phyloP scores from a whole-genome alignment of 495 filamentous ascomycete genomes.

The Pseudomonodictys pantanalensis region DNA sequence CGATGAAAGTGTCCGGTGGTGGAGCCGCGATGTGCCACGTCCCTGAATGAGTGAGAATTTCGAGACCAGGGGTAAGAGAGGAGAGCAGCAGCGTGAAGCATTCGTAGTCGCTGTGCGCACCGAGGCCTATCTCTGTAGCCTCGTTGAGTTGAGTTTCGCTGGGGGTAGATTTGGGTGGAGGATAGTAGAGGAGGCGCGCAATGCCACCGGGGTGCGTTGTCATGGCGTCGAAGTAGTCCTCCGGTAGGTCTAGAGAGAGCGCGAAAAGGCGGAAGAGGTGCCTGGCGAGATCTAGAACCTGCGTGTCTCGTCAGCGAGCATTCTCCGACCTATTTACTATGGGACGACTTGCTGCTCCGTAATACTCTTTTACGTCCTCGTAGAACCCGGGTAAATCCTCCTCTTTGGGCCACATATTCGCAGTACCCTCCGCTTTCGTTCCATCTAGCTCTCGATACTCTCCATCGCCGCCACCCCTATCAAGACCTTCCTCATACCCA shows the following conservation, averaged over 20 bases:
- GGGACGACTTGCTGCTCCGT: constrained; percentile 11
- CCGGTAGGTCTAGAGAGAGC: constrained; percentile 45
- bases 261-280: constrained; percentile 44
- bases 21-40: constrained; percentile 45
- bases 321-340: not conserved
- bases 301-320: not conserved
- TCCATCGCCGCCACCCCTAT: constrained; percentile 26
- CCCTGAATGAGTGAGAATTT: constrained; percentile 51
- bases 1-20: constrained; percentile 44
- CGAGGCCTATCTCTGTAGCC: constrained; percentile 49
- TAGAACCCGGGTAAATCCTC: constrained; percentile 21
- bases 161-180: constrained; percentile 37
- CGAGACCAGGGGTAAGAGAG: constrained; percentile 47
- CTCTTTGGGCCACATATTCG: constrained; percentile 28
- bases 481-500: constrained; percentile 24
- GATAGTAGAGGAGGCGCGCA: constrained; percentile 49
- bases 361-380: constrained; percentile 22
- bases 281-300: constrained; percentile 22
- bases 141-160: constrained; percentile 33
- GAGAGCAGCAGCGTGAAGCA: constrained; percentile 51
- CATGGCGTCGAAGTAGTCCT: constrained; percentile 47
- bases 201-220: constrained; percentile 46
- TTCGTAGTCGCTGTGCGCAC: constrained; percentile 52
- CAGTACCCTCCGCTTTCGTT: not conserved
- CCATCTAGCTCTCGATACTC: constrained; percentile 28